These are phyloP conservation scores for Huntiella abstrusa DNA, from an alignment of 2,329 filamentous ascomycete species.

Conservation along the genomic window DNA sequence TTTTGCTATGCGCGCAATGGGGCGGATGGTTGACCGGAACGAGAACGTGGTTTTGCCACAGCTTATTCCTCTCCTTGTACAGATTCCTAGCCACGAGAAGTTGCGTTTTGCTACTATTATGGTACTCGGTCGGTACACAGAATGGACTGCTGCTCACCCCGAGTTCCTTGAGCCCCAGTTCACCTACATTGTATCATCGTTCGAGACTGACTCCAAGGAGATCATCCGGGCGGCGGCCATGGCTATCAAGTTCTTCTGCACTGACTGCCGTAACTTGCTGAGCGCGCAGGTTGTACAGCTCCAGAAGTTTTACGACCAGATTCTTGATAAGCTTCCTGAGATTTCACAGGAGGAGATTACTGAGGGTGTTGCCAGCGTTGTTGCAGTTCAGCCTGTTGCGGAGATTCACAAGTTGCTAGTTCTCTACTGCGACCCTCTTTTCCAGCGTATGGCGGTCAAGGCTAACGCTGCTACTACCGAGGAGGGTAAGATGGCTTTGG, in stretches of 20 bases:
- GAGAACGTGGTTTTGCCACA: slow-evolving; percentile 76
- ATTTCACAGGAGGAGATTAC: slow-evolving; percentile 90
- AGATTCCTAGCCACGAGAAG: slow-evolving; percentile 91
- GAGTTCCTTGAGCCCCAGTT: slow-evolving; percentile 85
- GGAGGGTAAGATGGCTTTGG: slow-evolving; percentile 66
- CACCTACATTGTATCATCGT: slow-evolving; percentile 86
- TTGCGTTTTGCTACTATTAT: slow-evolving; percentile 97
- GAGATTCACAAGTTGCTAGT: slow-evolving; percentile 76
- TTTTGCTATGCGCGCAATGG: slow-evolving; percentile 90
- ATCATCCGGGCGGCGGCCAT: slow-evolving; percentile 82
- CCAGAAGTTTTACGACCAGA: slow-evolving; percentile 79
- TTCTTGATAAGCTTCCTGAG: slow-evolving; percentile 69
- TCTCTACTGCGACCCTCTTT: slow-evolving; percentile 79
- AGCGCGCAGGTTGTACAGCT: slow-evolving; percentile 69
- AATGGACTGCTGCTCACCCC: slow-evolving; percentile 90
- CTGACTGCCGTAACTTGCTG: slow-evolving; percentile 76
- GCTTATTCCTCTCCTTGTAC: slow-evolving; percentile 81
- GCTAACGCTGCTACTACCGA: slow-evolving; percentile 74
- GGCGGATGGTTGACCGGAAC: slow-evolving; percentile 81
- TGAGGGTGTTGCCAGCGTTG: slow-evolving; percentile 81
- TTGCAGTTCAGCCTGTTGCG: slow-evolving; percentile 64
- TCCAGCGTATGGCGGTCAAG: slow-evolving; percentile 67
- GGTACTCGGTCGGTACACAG: slow-evolving; percentile 89
- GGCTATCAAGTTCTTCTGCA: slow-evolving; percentile 93
- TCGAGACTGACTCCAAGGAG: slow-evolving; percentile 73